Evolutionary conservation across 805 yeast genomes (phyloP), one percentile per base, ranked within the genome.

Genomic region (Saccharomycopsis capsularis): DNA sequence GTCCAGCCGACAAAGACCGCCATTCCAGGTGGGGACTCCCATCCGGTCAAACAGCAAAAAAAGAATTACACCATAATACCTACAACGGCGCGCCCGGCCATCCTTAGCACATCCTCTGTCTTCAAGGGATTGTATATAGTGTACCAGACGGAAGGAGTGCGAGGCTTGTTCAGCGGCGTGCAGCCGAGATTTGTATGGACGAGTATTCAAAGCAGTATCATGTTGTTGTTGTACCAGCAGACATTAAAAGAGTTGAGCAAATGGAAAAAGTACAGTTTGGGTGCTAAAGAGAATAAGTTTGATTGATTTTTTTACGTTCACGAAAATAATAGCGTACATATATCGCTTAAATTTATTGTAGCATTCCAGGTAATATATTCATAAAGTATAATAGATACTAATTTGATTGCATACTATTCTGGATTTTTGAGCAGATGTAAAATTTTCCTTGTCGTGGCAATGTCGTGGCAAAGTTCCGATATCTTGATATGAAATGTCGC

Each of bases 161-260:
- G 74, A 1, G 96, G 96, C 0, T 70, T 88, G 36, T 91, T 93
- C 65, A 78, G 90, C 29, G 99, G 99, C 1, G 96, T 93, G 4
- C 97, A 96, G 0, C 99, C 99, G 1, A 74, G 99, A 55, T 81
- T 89, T 56, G 83, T 93, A 3, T 93, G 99, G 99, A 91, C 98
- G 0, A 85, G 95, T 55, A 70, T 90, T 18, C 99, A 93, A 64
- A 86, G 96, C 64, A 85, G 95, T 56, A 83, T 93, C 42, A 91
- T 93, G 98, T 72, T 93, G 47, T 69, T 91, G 55, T 69, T 90
- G 36, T 93, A 93, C 65, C 99, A 93, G 64, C 69, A 79, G 39
- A 73, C 91, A 2, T 68, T 91, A 59, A 79, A 79, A 57, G 43
- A 37, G 18, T 36, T 47, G 19, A 25, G 19, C 21, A n/a, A n/a